Percentiles rank a stretch among this genome's conserved stretches.
Conservation (phyloP, 2,329 filamentous ascomycete genomes). For the Trichoderma brevicompactum region DNA sequence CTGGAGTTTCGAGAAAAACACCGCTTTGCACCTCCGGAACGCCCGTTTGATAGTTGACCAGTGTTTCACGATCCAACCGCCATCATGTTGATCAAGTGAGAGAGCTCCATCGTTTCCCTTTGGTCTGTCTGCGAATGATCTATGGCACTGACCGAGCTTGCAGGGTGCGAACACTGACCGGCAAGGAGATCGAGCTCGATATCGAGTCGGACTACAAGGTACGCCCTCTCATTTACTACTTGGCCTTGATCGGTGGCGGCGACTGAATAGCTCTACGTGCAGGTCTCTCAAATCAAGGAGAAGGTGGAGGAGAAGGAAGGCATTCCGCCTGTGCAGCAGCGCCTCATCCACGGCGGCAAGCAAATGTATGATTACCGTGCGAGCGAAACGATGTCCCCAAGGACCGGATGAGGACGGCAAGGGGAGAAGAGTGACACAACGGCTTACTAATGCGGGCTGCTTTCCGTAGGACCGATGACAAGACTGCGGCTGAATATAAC, state of each 20-base stretch:
- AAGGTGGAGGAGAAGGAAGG: conserved; percentile 99
- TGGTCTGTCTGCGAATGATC: neutral
- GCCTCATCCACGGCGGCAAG: conserved; percentile 95
- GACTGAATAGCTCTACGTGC: conserved; percentile 13
- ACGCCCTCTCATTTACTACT: neutral
- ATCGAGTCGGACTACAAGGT: conserved; percentile 96
- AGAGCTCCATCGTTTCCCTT: neutral
- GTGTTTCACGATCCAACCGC: conserved; percentile 5
- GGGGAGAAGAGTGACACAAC: neutral
- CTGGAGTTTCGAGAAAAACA: neutral
- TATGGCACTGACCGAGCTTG: conserved; percentile 34
- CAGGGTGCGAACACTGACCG: conserved; percentile 95
- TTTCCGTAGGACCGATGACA: conserved; percentile 80
- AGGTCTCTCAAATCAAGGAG: conserved; percentile 97
- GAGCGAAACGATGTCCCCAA: neutral
- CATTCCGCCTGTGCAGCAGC: conserved; percentile 95
- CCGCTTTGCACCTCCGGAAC: neutral
- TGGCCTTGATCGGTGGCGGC: neutral
- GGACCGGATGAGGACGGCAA: neutral
- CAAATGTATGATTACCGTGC: conserved; percentile 73
- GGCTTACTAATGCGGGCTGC: conserved; percentile 2
- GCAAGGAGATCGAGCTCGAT: conserved; percentile 98
- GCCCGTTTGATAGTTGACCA: neutral
- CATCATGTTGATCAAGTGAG: conserved; percentile 58
- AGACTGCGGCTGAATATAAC: conserved; percentile 86